Conservation (phyloP, 2,329 filamentous ascomycete genomes). For the Verticillium nubilum region DNA sequence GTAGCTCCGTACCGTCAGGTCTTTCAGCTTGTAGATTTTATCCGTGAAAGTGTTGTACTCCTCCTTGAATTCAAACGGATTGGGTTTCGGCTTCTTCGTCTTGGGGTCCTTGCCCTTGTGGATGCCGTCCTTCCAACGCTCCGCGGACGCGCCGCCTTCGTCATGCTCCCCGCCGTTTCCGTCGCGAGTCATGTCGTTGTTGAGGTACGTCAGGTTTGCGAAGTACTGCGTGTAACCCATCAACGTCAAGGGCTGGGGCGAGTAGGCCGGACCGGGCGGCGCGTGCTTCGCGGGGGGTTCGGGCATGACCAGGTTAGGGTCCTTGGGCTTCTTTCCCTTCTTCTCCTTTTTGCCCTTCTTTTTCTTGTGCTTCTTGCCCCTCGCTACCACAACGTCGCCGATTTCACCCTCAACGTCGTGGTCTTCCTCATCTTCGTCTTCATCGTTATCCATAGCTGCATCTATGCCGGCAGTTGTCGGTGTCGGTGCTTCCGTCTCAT, state of each 20-base stretch:
- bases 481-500: background rate
- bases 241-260: slow-evolving; percentile 73
- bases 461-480: slow-evolving; percentile 2
- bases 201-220: slow-evolving; percentile 87
- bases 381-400: slow-evolving; percentile 21
- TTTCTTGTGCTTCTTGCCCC: slow-evolving; percentile 29
- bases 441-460: slow-evolving; percentile 14
- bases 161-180: slow-evolving; percentile 16
- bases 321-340: slow-evolving; percentile 44
- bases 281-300: slow-evolving; percentile 65
- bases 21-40: slow-evolving; percentile 65
- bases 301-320: slow-evolving; percentile 61
- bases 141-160: slow-evolving; percentile 21
- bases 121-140: slow-evolving; percentile 59
- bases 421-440: slow-evolving; percentile 24
- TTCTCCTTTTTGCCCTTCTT: slow-evolving; percentile 35
- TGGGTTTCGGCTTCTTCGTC: slow-evolving; percentile 49
- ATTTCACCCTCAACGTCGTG: slow-evolving; percentile 17
- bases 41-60: slow-evolving; percentile 85
- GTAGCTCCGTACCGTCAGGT: slow-evolving; percentile 80
- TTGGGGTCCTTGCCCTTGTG: slow-evolving; percentile 54
- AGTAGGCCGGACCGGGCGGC: slow-evolving; percentile 85
- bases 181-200: slow-evolving; percentile 56
- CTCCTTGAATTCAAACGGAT: slow-evolving; percentile 67
- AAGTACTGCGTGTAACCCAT: slow-evolving; percentile 85